A percentile compares a stretch with the other conserved stretches of the same genome.
Conservation (phyloP, 805 yeast genomes). For the Jamesozyma gamospora region DNA sequence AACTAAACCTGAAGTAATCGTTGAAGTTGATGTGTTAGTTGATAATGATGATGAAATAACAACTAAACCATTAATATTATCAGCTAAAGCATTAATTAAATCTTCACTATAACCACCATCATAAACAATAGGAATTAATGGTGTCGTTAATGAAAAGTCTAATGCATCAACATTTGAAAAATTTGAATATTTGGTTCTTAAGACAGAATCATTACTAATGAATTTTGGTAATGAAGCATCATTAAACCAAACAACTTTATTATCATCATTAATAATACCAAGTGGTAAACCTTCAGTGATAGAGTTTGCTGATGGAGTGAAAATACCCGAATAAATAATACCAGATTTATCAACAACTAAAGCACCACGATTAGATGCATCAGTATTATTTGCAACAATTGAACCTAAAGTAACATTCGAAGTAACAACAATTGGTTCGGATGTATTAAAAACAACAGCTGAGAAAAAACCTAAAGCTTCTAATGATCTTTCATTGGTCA, state of each 20-base stretch:
- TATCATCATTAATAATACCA: conserved; percentile 15
- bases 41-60: conserved; percentile 18
- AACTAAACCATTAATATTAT: conserved; percentile 19
- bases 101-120: conserved; percentile 16
- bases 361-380: conserved; percentile 16
- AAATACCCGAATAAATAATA: conserved; percentile 18
- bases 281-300: conserved; percentile 15
- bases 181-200: conserved; percentile 15
- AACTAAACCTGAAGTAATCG: conserved; percentile 8
- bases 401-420: conserved; percentile 14
- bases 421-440: conserved; percentile 19
- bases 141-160: conserved; percentile 4
- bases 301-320: conserved; percentile 11
- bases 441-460: conserved; percentile 15
- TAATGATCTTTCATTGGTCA: conserved; percentile 14
- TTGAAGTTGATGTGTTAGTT: conserved; percentile 14
- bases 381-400: conserved; percentile 15
- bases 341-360: conserved; percentile 15
- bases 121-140: conserved; percentile 22
- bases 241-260: conserved; percentile 20
- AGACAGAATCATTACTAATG: conserved; percentile 11
- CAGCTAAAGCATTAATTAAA: conserved; percentile 15
- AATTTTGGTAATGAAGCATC: conserved; percentile 18
- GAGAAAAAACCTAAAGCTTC: conserved; percentile 24
- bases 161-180: conserved; percentile 13